Conservation (phyloP, 257 asterid species). For the Solanum ossicruentum region DNA sequence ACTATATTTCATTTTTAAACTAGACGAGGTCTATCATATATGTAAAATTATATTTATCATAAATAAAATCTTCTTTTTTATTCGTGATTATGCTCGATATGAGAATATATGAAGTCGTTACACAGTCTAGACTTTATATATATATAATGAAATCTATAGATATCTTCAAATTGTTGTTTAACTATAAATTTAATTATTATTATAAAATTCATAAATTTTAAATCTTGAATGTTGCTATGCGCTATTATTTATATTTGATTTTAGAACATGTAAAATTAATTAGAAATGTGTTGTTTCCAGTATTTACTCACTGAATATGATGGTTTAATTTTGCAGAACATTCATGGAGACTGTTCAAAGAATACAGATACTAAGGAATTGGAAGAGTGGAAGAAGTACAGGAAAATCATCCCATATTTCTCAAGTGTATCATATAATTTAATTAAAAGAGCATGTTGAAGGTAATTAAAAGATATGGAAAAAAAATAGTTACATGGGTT, state of each 20-base stretch:
- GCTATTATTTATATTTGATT: background rate
- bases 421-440: background rate
- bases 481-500: background rate
- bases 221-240: background rate
- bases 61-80: no score
- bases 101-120: no score
- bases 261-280: background rate
- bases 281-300: background rate
- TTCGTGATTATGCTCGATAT: no score
- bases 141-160: background rate
- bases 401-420: background rate
- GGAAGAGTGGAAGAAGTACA: background rate
- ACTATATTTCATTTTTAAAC: background rate
- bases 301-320: background rate
- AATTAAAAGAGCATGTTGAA: background rate
- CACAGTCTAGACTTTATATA: no score
- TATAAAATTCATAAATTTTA: background rate
- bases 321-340: conserved; percentile 21
- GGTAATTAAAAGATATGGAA: background rate
- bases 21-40: no score
- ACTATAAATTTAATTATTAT: background rate
- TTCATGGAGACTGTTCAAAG: conserved; percentile 14
- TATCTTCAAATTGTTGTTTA: background rate
- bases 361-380: background rate
- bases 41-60: no score